phyloP scores from a whole-genome alignment of 2,329 filamentous ascomycete species.

The Beauveria sp. region DNA sequence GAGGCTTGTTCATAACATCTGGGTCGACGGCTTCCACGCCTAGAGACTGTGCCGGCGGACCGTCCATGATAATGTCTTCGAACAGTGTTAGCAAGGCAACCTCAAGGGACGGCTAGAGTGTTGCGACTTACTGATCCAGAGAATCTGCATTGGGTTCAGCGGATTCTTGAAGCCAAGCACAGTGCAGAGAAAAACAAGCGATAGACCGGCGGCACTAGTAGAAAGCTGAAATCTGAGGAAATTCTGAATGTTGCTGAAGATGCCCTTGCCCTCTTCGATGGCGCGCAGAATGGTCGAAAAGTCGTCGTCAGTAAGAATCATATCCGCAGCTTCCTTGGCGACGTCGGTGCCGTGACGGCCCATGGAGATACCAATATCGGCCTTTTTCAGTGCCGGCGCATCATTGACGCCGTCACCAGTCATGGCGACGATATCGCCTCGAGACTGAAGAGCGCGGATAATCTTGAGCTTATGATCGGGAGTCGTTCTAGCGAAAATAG shows the following conservation, averaged over 20 bases:
- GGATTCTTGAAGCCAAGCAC: slow-evolving; percentile 91
- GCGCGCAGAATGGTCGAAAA: slow-evolving; percentile 88
- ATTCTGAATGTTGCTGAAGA: slow-evolving; percentile 99
- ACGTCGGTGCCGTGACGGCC: slow-evolving; percentile 91
- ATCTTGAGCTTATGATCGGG: slow-evolving; percentile 99
- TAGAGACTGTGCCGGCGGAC: slow-evolving; percentile 91
- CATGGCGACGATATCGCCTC: slow-evolving; percentile 97
- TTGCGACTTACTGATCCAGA: slow-evolving; percentile 89
- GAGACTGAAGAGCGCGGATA: slow-evolving; percentile 79
- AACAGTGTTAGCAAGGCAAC: background rate
- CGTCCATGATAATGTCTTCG: slow-evolving; percentile 97
- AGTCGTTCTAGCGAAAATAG: slow-evolving; percentile 91
- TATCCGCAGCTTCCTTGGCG: slow-evolving; percentile 90
- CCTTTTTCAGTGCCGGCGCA: slow-evolving; percentile 91
- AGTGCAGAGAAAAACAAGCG: slow-evolving; percentile 86
- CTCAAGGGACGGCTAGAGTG: background rate
- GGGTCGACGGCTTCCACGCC: slow-evolving; percentile 93
- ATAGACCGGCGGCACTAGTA: slow-evolving; percentile 88
- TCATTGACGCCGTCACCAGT: slow-evolving; percentile 98
- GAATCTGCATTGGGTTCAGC: slow-evolving; percentile 97
- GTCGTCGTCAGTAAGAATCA: slow-evolving; percentile 85
- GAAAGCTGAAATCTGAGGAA: slow-evolving; percentile 98
- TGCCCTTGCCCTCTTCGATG: slow-evolving; percentile 97
- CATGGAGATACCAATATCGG: slow-evolving; percentile 98
- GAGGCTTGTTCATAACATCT: slow-evolving; percentile 86